Base-by-base conservation (phyloP, 129 eudicot species). In the Solidago caesia region DNA sequence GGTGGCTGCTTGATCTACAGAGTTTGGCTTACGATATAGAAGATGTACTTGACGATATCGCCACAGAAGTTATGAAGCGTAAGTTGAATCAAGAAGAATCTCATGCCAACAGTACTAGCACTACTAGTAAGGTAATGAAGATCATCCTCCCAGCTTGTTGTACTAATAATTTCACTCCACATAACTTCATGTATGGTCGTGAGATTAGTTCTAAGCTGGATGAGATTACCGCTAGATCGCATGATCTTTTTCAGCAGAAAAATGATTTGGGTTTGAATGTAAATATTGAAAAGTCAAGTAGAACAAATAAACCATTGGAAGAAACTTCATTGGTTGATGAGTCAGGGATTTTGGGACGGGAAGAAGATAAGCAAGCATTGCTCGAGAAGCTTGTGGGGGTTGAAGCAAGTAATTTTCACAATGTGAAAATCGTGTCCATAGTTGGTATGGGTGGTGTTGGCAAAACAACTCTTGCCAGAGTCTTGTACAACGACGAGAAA, bases 111-210 rank as follows among this genome's bases (percentile, higher is more conserved):
- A 41, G 10, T 39, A 41, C 52, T 6, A 7, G 64, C 39, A 69
- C 5, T 7, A 69, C 9, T 4, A 70, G 25, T 57, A 71, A 71
- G 65, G 0, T 71, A 16, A 14, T 71, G 25, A 56, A 55, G 21
- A 41, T 71, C 52, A 71, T 56, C 41, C 55, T 56, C 7, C 75
- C 75, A 56, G 41, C 27, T 59, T 59, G 64, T 59, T 59, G 64
- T 59, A 26, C 64, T 21, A 21, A 21, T 52, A 41, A 71, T 39
- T 71, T n/a, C 63, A 70, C 60, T 70, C 74, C 44, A 8, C 65
- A 60, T 60, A 60, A 60, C 10, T 21, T 70, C 15, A 70, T 14
- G 29, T 70, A 39, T 52, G 63, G 62, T 1, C 39, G 8, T 51
- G 27, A 51, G 33, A 70, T 70, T 27, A 51, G 49, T 2, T 70